Conservation (phyloP, 2,329 filamentous ascomycete genomes). For the Apiospora malaysiana region DNA sequence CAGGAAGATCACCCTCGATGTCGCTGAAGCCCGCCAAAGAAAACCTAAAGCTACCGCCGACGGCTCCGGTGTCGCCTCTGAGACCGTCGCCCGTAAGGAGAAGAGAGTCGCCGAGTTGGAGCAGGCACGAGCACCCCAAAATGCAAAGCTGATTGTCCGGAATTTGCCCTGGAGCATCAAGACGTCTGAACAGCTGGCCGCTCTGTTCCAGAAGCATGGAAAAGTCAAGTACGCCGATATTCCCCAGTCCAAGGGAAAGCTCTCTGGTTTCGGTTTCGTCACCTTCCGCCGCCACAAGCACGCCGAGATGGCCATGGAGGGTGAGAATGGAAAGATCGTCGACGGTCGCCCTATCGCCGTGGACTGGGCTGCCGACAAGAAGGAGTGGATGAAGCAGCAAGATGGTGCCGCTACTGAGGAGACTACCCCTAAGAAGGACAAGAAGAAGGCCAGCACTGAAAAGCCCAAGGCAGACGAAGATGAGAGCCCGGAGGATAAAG, state of each 20-base stretch:
- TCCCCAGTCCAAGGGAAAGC: constrained; percentile 76
- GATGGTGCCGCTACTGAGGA: constrained; percentile 37
- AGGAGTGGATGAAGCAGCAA: constrained; percentile 76
- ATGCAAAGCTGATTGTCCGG: constrained; percentile 79
- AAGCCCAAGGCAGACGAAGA: constrained; percentile 31
- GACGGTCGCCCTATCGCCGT: constrained; percentile 90
- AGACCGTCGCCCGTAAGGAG: constrained; percentile 60
- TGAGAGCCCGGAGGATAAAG: constrained; percentile 40
- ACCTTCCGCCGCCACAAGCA: constrained; percentile 88
- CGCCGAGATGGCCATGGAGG: constrained; percentile 84
- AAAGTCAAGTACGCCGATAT: constrained; percentile 89
- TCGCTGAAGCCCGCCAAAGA: constrained; percentile 85
- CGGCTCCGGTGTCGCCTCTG: constrained; percentile 33
- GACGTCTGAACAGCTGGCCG: constrained; percentile 77
- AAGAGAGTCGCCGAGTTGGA: constrained; percentile 66
- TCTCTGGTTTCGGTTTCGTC: constrained; percentile 92
- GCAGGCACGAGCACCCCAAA: constrained; percentile 61
- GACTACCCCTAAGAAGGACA: constrained; percentile 38
- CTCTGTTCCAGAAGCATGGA: constrained; percentile 84
- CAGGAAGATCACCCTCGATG: constrained; percentile 81
- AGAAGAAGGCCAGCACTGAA: constrained; percentile 35
- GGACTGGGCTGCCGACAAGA: constrained; percentile 95
- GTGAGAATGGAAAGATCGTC: constrained; percentile 86
- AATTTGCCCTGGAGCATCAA: constrained; percentile 98
- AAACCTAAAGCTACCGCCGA: constrained; percentile 35